A percentile compares a stretch with the other conserved stretches of the same genome.
Evolutionary conservation across 805 yeast genomes (phyloP).

Genomic region (Henningerozyma blattae): DNA sequence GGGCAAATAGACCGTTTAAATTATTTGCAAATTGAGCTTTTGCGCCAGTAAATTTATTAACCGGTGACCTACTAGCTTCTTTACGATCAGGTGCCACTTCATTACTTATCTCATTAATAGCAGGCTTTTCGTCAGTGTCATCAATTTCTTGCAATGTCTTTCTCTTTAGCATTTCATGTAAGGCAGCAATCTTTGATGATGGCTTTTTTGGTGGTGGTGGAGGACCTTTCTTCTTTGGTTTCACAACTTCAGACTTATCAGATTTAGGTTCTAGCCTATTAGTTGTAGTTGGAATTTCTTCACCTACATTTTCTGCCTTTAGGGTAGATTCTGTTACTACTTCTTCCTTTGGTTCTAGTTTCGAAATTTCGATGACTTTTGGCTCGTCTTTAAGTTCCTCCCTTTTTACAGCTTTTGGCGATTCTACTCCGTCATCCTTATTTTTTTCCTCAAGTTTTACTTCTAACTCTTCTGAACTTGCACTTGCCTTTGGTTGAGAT

Average conservation of each 20-base stretch:
- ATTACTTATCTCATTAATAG: not conserved
- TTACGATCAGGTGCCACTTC: not conserved
- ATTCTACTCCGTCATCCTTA: too few relatives aligned
- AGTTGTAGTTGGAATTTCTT: not conserved
- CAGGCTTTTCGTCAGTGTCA: conserved; percentile 17
- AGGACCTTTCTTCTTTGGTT: conserved; percentile 27
- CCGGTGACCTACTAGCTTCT: not conserved
- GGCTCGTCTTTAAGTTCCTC: not conserved
- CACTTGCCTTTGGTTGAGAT: too few relatives aligned
- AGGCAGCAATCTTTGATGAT: conserved; percentile 69
- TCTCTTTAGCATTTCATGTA: conserved; percentile 59
- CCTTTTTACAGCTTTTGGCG: too few relatives aligned
- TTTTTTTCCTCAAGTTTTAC: too few relatives aligned
- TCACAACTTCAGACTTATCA: not conserved
- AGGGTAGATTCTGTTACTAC: not conserved
- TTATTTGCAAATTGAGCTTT: conserved; percentile 42
- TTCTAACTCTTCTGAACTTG: too few relatives aligned
- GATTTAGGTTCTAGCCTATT: not conserved
- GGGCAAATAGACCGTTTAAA: conserved; percentile 48
- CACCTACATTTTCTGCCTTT: not conserved
- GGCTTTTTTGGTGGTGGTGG: conserved; percentile 71
- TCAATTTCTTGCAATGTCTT: conserved; percentile 41
- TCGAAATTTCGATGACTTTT: not conserved
- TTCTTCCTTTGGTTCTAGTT: not conserved
- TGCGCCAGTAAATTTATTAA: not conserved